Base-by-base conservation (phyloP, 306 rosid species). In the Crataegus laevigata region DNA sequence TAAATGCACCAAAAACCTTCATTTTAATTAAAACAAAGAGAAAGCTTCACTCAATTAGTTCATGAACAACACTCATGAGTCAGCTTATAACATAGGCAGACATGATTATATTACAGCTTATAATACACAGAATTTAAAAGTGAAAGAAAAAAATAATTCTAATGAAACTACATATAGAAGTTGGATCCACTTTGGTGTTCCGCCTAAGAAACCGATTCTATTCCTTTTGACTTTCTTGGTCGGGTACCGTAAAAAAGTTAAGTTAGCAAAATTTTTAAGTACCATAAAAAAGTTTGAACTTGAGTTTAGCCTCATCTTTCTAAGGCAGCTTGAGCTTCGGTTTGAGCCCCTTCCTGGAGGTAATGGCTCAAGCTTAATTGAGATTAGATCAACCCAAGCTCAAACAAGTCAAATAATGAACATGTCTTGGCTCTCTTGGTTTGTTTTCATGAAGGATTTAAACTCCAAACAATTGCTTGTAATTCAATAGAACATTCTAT, bases 1-100 rank as follows among this genome's bases (percentile, higher is more conserved):
- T 87, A 85, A 94, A 89, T 71, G 98, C 98, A 78, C 98, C 98
- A 85, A 82, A 94, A 79, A 94, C 98, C 98, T 94, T 84, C 89
- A 92, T 57, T 65, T 73, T 80, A 66, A 78, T 70, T 73, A 71
- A 76, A 50, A 47, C 24, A 58, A 66, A n/a, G 70, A 24, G 26
- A 19, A 36, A 19, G 12, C 70, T 11, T 18, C 19, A 18, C 29
- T 26, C 71, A 40, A 22, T 38, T 67, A 22, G 30, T 40, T 24
- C 71, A 67, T 67, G 22, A 40, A 25, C 12, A 67, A 15, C 62
- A 22, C 62, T 40, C 71, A 18, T 21, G 51, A 66, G 69, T 65
- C 4, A 36, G 69, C 69, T 34, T 42, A 66, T 52, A 52, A 36
- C 18, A 34, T 34, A 66, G 24, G 69, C 13, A 66, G 15, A 36